These are phyloP conservation scores for Cryptococcus sp. DNA, from an alignment of 1,284 basidiomycete genomes.

Conservation along the genomic window DNA sequence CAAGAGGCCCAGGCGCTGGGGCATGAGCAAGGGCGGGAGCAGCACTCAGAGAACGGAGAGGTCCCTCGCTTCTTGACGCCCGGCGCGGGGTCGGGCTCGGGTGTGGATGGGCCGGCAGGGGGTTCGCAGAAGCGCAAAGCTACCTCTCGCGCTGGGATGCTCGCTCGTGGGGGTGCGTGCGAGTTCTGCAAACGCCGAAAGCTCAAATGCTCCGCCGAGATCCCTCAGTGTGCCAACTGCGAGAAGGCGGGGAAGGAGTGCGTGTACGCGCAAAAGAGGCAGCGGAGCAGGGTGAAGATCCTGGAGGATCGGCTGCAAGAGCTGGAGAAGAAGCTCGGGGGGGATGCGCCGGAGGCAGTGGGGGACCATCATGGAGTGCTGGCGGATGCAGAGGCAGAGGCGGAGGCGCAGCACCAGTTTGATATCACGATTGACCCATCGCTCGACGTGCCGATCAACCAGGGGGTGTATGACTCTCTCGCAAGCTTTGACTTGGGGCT, in stretches of 20 bases:
- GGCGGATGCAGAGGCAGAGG: neutral
- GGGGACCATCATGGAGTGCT: neutral
- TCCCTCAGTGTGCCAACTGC: slow-evolving; percentile 43
- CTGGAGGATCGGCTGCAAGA: slow-evolving; percentile 46
- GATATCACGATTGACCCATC: neutral
- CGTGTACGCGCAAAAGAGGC: slow-evolving; percentile 48
- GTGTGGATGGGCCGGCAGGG: neutral
- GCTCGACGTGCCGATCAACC: neutral
- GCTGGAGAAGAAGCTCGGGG: slow-evolving; percentile 32
- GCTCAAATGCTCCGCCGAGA: slow-evolving; percentile 46
- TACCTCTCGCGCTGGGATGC: slow-evolving; percentile 42
- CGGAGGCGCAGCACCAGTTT: neutral
- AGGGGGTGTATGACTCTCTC: neutral
- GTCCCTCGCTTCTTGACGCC: neutral
- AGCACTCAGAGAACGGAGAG: no score
- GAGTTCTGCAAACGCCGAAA: slow-evolving; percentile 51
- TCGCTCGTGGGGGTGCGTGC: slow-evolving; percentile 47
- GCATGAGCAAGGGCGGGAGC: neutral
- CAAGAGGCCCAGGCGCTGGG: neutral
- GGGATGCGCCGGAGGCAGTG: neutral
- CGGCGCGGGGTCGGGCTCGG: neutral
- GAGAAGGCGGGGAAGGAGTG: slow-evolving; percentile 37
- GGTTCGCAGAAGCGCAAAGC: slow-evolving; percentile 32
- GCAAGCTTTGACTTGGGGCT: neutral
- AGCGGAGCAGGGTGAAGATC: slow-evolving; percentile 39